phyloP scores from a whole-genome alignment of 2,329 filamentous ascomycete species.

The Pezicula rhizophila region DNA sequence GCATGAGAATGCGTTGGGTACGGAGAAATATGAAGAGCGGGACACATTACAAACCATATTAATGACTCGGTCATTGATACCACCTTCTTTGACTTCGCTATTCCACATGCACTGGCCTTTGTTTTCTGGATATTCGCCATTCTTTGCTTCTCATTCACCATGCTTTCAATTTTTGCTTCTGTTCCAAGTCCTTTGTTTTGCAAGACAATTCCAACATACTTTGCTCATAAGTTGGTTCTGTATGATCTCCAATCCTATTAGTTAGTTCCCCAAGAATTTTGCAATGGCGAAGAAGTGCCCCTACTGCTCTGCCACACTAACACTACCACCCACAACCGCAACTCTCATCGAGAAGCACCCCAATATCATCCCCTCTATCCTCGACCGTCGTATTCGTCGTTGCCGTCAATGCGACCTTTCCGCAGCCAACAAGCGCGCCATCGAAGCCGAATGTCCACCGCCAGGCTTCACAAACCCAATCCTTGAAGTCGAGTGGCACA shows the following conservation, averaged over 20 bases:
- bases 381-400: constrained; percentile 15
- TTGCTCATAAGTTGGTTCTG: background rate
- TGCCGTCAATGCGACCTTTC: constrained; percentile 21
- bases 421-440: constrained; percentile 9
- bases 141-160: background rate
- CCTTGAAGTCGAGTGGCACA: constrained; percentile 12
- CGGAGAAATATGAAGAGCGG: constrained; percentile 23
- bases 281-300: constrained; percentile 8
- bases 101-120: too few relatives aligned
- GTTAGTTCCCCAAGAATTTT: background rate
- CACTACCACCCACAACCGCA: constrained; percentile 15
- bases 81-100: too few relatives aligned
- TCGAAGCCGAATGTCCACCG: constrained; percentile 10
- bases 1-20: constrained; percentile 30
- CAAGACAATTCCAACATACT: background rate
- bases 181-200: background rate
- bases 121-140: too few relatives aligned
- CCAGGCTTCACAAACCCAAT: constrained; percentile 8
- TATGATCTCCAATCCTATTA: background rate
- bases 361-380: background rate
- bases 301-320: constrained; percentile 1
- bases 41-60: constrained; percentile 16
- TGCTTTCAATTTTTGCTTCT: background rate
- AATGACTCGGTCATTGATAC: too few relatives aligned
- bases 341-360: constrained; percentile 12